Evolutionary conservation across 352 stramenopile species (phyloP).

Genomic region (Saprolegnia diclina): DNA sequence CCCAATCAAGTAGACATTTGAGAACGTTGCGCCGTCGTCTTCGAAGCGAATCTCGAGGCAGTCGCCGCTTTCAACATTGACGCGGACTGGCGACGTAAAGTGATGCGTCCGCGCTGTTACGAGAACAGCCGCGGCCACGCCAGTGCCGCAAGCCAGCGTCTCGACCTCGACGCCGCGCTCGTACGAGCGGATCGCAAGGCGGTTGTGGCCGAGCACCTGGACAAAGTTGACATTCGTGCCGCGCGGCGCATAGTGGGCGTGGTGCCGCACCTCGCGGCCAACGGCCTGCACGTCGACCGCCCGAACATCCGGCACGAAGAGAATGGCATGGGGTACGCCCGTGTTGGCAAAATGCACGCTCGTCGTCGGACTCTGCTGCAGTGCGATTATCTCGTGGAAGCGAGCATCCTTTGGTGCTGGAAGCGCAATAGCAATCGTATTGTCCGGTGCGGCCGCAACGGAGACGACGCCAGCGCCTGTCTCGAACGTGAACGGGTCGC

Average conservation of each 20-base stretch:
- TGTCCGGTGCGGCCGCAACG: background rate
- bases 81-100: constrained; percentile 21
- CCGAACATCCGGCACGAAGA: constrained; percentile 2
- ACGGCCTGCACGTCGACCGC: constrained; percentile 3
- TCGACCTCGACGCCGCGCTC: constrained; percentile 25
- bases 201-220: constrained; percentile 13
- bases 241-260: constrained; percentile 10
- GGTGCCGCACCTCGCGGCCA: constrained; percentile 22
- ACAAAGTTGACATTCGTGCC: constrained; percentile 27
- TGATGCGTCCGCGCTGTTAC: background rate
- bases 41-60: constrained; percentile 8
- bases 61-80: constrained; percentile 23
- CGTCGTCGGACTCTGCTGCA: background rate
- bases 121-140: constrained; percentile 18
- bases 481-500: constrained; percentile 21
- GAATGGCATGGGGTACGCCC: constrained; percentile 18
- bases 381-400: background rate
- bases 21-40: constrained; percentile 2
- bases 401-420: background rate
- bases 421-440: constrained; percentile 9
- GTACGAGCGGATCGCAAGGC: constrained; percentile 9
- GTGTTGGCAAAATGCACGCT: constrained; percentile 19
- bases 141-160: constrained; percentile 24
- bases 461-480: constrained; percentile 20
- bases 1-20: constrained; percentile 17